Evolutionary conservation across 768 basidiomycete species (phyloP).

Genomic region (Suillus alpinus): DNA sequence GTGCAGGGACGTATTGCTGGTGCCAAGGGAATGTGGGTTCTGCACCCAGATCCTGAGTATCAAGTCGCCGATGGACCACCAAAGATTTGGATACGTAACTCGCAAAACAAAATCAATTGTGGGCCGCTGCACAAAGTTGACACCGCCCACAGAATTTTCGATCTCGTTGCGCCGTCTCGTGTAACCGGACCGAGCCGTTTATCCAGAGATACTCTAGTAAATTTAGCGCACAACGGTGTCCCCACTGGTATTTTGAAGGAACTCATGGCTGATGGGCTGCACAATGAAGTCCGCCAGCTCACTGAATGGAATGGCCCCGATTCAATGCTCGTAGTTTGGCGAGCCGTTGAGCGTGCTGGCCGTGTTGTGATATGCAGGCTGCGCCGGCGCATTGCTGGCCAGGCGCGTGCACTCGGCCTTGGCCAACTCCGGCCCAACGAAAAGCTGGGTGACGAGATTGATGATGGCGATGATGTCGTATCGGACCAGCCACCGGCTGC

Average conservation of each 20-base stretch:
- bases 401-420: conserved; percentile 61
- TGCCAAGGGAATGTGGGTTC: conserved; percentile 58
- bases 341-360: conserved; percentile 46
- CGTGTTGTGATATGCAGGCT: conserved; percentile 43
- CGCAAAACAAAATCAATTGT: conserved; percentile 58
- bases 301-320: conserved; percentile 49
- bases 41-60: conserved; percentile 45
- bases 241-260: conserved; percentile 38
- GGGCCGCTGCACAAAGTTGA: conserved; percentile 16
- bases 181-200: conserved; percentile 41
- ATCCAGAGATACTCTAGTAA: conserved; percentile 56
- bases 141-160: conserved; percentile 57
- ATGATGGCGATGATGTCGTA: conserved; percentile 12
- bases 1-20: conserved; percentile 61
- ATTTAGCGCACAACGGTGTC: conserved; percentile 60
- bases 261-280: conserved; percentile 50
- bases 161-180: conserved; percentile 52
- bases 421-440: conserved; percentile 36
- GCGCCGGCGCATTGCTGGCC: conserved; percentile 42
- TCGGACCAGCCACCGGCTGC: conserved; percentile 3
- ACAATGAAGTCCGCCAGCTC: conserved; percentile 45
- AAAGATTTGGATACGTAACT: conserved; percentile 60
- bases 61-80: conserved; percentile 34
- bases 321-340: conserved; percentile 49
- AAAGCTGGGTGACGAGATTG: conserved; percentile 31